Evolutionary conservation across 2,329 filamentous ascomycete species (phyloP).

Genomic region (Tolypocladium cylindrosporum): DNA sequence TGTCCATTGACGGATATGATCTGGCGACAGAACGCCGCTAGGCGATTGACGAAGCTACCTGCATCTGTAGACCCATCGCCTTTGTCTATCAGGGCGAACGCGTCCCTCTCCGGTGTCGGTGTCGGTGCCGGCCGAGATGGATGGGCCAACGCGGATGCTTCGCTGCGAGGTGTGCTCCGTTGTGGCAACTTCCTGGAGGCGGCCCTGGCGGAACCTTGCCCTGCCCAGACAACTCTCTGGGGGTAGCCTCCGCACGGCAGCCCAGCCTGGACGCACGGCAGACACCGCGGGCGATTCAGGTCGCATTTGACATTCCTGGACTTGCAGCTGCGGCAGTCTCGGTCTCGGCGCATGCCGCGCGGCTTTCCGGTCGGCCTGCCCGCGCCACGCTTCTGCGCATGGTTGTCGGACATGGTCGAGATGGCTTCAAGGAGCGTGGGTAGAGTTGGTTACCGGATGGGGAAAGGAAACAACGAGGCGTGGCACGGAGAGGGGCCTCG

Average conservation of each 20-base stretch:
- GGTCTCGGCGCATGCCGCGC: conserved; percentile 17
- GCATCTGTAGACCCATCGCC: too few relatives aligned
- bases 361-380: conserved; percentile 13
- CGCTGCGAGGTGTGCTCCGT: neutral
- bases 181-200: conserved; percentile 1
- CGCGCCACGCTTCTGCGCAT: neutral
- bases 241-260: conserved; percentile 20
- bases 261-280: conserved; percentile 16
- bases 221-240: conserved; percentile 19
- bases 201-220: neutral
- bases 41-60: conserved; percentile 8
- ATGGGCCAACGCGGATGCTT: neutral
- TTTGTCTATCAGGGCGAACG: neutral
- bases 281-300: conserved; percentile 16
- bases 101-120: neutral
- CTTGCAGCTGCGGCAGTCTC: conserved; percentile 17
- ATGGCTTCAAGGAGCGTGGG: neutral
- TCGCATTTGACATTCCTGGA: conserved; percentile 15
- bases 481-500: too few relatives aligned
- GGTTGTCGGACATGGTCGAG: neutral
- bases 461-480: conserved; percentile 4
- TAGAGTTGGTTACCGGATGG: conserved; percentile 1
- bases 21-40: conserved; percentile 14
- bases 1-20: conserved; percentile 10
- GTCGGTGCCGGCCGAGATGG: conserved; percentile 2